These are phyloP conservation scores for Letharia lupina DNA, from an alignment of 495 filamentous ascomycete species.

Conservation along the genomic window DNA sequence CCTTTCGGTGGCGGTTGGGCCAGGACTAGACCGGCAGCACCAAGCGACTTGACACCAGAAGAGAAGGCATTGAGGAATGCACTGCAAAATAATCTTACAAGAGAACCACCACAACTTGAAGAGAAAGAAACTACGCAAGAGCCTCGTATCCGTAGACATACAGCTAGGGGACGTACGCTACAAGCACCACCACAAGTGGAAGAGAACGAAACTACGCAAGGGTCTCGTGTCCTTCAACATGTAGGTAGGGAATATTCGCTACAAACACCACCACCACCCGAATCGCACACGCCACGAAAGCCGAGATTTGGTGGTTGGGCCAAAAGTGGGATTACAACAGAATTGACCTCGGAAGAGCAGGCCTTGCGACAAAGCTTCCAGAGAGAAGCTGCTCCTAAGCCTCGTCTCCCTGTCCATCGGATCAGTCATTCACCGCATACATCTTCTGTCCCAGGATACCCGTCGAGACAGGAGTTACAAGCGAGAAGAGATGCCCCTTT, in stretches of 20 bases:
- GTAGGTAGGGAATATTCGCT: background rate
- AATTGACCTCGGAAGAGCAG: constrained; percentile 7
- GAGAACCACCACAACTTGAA: background rate
- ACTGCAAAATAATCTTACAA: background rate
- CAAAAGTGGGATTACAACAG: background rate
- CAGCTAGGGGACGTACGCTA: background rate
- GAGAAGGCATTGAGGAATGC: constrained; percentile 10
- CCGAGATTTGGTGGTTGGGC: constrained; percentile 5
- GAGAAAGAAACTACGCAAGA: background rate
- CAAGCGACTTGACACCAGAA: constrained; percentile 4
- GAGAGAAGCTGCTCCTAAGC: background rate
- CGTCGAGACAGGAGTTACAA: background rate
- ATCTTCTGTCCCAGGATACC: constrained; percentile 1
- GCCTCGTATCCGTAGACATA: background rate
- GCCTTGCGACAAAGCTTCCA: constrained; percentile 4
- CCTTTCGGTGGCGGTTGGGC: constrained; percentile 7
- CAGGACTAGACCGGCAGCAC: background rate
- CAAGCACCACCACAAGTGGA: too few relatives aligned
- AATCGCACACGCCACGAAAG: background rate
- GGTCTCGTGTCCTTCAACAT: too few relatives aligned
- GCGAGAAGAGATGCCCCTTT: background rate
- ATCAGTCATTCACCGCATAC: background rate
- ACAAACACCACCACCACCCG: background rate
- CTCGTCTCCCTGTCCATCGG: background rate
- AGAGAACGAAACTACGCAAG: too few relatives aligned